A percentile compares a stretch with the other conserved stretches of the same genome.
These are phyloP conservation scores for Sindora glabra DNA, from an alignment of 306 rosid genomes.

Conservation along the genomic window DNA sequence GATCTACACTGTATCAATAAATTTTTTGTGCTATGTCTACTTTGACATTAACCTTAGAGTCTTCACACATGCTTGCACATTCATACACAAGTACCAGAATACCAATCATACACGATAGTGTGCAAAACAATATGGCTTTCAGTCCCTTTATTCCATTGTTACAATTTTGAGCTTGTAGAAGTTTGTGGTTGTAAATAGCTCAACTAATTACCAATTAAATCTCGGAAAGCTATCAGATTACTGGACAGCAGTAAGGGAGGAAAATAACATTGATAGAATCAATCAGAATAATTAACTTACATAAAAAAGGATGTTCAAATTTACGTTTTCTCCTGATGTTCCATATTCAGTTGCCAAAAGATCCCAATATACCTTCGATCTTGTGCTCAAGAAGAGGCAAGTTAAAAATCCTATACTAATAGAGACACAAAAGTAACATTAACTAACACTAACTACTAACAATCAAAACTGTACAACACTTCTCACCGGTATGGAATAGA, in stretches of 20 bases:
- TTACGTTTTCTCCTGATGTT: neutral
- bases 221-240: constrained; percentile 7
- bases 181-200: no score
- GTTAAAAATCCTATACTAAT: neutral
- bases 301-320: neutral
- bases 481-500: constrained; percentile 31
- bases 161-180: neutral
- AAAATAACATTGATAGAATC: neutral
- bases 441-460: neutral
- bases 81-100: neutral
- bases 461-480: constrained; percentile 4
- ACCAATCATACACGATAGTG: no score
- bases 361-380: neutral
- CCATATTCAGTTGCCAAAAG: neutral
- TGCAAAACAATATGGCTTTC: neutral
- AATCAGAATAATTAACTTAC: neutral
- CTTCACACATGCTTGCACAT: neutral
- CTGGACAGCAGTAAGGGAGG: neutral
- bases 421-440: neutral
- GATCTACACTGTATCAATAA: neutral
- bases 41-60: neutral
- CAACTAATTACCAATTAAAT: neutral
- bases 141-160: neutral
- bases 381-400: neutral
- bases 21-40: neutral